A percentile compares a stretch with the other conserved stretches of the same genome.
These are phyloP conservation scores for Gilbertella persicaria DNA, from an alignment of 371 early-diverging fungal genomes.

Conservation along the genomic window DNA sequence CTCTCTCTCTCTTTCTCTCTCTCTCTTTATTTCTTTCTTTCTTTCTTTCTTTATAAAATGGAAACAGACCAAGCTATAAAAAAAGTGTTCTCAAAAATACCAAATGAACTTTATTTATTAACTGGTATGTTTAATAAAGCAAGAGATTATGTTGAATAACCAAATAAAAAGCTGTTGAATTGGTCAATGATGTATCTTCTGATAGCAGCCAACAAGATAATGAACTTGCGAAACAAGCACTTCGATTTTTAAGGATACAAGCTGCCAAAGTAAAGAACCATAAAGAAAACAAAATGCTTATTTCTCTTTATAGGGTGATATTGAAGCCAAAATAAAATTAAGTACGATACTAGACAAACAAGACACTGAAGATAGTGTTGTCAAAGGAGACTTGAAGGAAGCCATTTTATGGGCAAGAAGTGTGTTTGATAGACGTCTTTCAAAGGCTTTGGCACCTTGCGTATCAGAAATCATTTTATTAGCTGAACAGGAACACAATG, in stretches of 20 bases:
- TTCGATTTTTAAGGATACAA: slow-evolving; percentile 27
- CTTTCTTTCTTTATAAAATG: background rate
- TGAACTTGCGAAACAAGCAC: slow-evolving; percentile 17
- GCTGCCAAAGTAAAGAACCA: slow-evolving; percentile 32
- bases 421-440: slow-evolving; percentile 46
- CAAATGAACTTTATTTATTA: slow-evolving; percentile 24
- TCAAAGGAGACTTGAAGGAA: slow-evolving; percentile 27
- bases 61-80: slow-evolving; percentile 17
- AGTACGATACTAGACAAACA: slow-evolving; percentile 34
- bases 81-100: slow-evolving; percentile 22
- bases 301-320: slow-evolving; percentile 34
- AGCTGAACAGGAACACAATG: slow-evolving; percentile 8
- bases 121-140: slow-evolving; percentile 13
- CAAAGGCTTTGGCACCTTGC: slow-evolving; percentile 33
- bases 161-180: slow-evolving; percentile 32
- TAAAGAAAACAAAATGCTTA: background rate
- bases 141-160: no score
- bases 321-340: slow-evolving; percentile 50
- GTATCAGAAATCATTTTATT: slow-evolving; percentile 22
- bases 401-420: slow-evolving; percentile 49
- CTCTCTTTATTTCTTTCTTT: background rate
- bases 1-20: background rate
- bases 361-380: background rate
- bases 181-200: slow-evolving; percentile 13
- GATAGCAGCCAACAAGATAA: background rate